Evolutionary conservation across 495 filamentous ascomycete species (phyloP).

Genomic region (Neurospora sp.): DNA sequence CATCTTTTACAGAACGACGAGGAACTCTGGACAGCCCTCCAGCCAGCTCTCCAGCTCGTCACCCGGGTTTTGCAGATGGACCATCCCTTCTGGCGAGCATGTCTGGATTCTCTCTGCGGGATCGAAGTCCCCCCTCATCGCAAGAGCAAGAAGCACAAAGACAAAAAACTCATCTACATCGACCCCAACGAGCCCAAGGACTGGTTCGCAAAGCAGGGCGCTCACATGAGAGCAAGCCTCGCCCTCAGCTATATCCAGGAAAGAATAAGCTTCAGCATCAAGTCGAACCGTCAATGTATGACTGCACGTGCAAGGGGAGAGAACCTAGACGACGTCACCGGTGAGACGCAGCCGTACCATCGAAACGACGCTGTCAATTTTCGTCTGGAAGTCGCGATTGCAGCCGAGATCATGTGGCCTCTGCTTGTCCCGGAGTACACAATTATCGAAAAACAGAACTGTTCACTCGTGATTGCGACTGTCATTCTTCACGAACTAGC

Average conservation of each 20-base stretch:
- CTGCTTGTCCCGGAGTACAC: slow-evolving; percentile 19
- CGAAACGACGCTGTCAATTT: not conserved
- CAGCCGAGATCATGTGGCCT: slow-evolving; percentile 25
- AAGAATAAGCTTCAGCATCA: not conserved
- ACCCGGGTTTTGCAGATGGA: slow-evolving; percentile 10
- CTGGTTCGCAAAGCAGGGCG: not conserved
- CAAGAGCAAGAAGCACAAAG: not conserved
- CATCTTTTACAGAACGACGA: slow-evolving; percentile 10
- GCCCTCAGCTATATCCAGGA: not conserved
- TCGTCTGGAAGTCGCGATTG: not conserved
- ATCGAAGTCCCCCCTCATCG: slow-evolving; percentile 1
- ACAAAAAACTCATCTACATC: not conserved
- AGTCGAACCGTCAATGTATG: not conserved
- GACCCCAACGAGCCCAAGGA: not conserved
- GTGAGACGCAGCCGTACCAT: not conserved
- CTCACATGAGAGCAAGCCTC: not conserved
- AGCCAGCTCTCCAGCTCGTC: slow-evolving; percentile 21
- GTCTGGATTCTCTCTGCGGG: slow-evolving; percentile 14
- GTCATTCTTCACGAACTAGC: slow-evolving; percentile 25
- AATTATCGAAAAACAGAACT: slow-evolving; percentile 18
- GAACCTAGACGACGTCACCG: not conserved
- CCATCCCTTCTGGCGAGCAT: slow-evolving; percentile 8
- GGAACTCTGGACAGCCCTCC: slow-evolving; percentile 21
- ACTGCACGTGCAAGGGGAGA: not conserved
- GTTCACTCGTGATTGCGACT: slow-evolving; percentile 14